A percentile compares a stretch with the other conserved stretches of the same genome.
Conservation (phyloP, 2,329 filamentous ascomycete genomes). For the Claviceps monticola region DNA sequence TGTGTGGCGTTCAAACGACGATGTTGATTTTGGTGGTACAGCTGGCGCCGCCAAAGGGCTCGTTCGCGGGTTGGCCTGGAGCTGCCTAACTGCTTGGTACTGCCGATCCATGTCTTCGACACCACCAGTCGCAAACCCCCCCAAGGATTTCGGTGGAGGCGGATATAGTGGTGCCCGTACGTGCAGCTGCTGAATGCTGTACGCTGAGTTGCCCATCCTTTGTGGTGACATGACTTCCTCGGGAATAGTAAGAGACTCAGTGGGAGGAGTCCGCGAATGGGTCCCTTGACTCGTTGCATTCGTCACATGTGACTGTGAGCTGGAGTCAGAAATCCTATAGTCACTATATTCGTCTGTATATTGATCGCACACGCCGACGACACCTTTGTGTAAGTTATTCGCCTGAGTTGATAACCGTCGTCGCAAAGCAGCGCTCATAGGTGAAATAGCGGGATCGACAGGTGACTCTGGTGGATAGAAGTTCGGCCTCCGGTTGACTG, state of each 20-base stretch:
- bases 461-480: constrained; percentile 7
- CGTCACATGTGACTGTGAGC: constrained; percentile 7
- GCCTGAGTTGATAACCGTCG: background rate
- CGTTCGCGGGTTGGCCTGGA: background rate
- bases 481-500: constrained; percentile 11
- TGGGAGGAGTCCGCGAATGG: constrained; percentile 4
- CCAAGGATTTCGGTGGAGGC: background rate
- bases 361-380: constrained; percentile 3
- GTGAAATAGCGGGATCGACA: constrained; percentile 8
- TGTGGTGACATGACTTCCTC: constrained; percentile 6
- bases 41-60: background rate
- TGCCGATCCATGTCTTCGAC: constrained; percentile 7
- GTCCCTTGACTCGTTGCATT: constrained; percentile 5
- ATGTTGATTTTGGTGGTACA: background rate
- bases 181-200: constrained; percentile 4
- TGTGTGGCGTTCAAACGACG: background rate
- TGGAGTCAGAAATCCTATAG: constrained; percentile 7
- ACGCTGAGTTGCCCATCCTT: background rate
- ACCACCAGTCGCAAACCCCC: background rate
- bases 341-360: constrained; percentile 6
- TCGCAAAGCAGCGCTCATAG: background rate
- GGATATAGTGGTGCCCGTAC: constrained; percentile 1
- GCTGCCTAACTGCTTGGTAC: constrained; percentile 2
- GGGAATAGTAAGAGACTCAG: constrained; percentile 8
- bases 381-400: constrained; percentile 2